Evolutionary conservation across 768 basidiomycete genomes (phyloP), one percentile per base, ranked within the genome.

Genomic region (Pleurotus citrinopileatus): DNA sequence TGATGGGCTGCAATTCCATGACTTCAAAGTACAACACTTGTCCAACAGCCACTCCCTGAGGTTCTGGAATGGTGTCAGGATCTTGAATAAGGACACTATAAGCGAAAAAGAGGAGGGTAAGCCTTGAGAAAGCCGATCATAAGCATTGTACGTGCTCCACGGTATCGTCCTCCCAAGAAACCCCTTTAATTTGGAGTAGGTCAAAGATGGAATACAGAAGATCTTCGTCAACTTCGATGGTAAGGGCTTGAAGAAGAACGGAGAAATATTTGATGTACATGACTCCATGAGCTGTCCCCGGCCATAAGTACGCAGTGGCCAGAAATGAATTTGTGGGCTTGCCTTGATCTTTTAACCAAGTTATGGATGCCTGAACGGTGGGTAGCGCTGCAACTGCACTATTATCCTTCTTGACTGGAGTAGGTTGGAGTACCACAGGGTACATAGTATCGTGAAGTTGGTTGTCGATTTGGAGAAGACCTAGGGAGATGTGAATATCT

Each of bases 221-320:
- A 69, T 98, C 97, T 70, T 99, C 97, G 65, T 99, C 97, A n/a
- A 91, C 82, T 64, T 98, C 94, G 13, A 99, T 84, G 0, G 94
- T 97, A 68, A 98, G 74, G 2, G 95, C 91, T 65, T 99, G 97
- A 13, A 99, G 73, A 12, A 99, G 73, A 48, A 98, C 81, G 1
- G 95, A 95, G 52, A 92, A 96, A 64, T 98, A 98, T 70, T 98
- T 98, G 73, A 99, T 79, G 67, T 97, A 98, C n/a, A 93, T 69
- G 7, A 99, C 97, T 15, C 97, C 97, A 59, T 98, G 97, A n/a
- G 88, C 97, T 99, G 47, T 28, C 52, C 37, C 10, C 47, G 42
- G 38, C 15, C 19, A 62, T 57, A 20, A 23, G 28, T 29, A 38
- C 38, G 22, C 22, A 34, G 37, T 5, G 29, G 23, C 19, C 1